Evolutionary conservation across 306 rosid genomes (phyloP), one percentile per base, ranked within the genome.

Genomic region (Pterocarpus santalinus): DNA sequence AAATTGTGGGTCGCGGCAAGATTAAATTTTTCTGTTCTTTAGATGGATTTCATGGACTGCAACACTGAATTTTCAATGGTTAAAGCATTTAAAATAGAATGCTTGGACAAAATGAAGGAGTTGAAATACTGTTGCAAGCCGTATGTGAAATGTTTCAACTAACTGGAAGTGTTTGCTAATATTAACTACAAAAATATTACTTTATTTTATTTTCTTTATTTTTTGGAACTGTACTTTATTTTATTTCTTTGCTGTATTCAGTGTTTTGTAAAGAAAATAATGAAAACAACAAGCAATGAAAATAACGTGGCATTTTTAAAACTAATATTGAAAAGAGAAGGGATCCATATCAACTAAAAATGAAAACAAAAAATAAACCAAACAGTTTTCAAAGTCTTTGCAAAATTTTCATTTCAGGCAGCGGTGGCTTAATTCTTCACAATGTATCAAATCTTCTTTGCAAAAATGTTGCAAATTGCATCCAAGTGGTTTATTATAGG

Each of bases 1-100:
- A 11, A 67, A 51, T 69, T 33, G 51, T 77, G 85, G 85, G 77
- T 83, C 69, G 49, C 15, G 3, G 80, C 8, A 70, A 72, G 43
- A 72, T 65, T 53, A 61, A 16, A 4, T 56, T 63, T 53, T 66
- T 51, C 4, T 35, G 38, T 30, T 51, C 49, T 67, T 62, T 56
- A 57, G 1, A 32, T 69, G 55, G 65, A 49, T 33, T 80, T 51
- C 53, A 35, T 51, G 62, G 35, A 8, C 47, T 79, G 22, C 34
- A 34, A 43, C n/a, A 63, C 39, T 30, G 28, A 30, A 7, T 41
- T 68, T 69, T 60, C 62, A 46, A 41, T 46, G 2, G 51, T 44
- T 60, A 2, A 51, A 38, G 55, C 52, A 14, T 46, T 13, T 75
- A n/a, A 65, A 60, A 17, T 16, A 44, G 38, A 65, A 73, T 38